A percentile compares a stretch with the other conserved stretches of the same genome.
phyloP scores from a whole-genome alignment of 495 filamentous ascomycete species.

The Daldinia caldariorum region DNA sequence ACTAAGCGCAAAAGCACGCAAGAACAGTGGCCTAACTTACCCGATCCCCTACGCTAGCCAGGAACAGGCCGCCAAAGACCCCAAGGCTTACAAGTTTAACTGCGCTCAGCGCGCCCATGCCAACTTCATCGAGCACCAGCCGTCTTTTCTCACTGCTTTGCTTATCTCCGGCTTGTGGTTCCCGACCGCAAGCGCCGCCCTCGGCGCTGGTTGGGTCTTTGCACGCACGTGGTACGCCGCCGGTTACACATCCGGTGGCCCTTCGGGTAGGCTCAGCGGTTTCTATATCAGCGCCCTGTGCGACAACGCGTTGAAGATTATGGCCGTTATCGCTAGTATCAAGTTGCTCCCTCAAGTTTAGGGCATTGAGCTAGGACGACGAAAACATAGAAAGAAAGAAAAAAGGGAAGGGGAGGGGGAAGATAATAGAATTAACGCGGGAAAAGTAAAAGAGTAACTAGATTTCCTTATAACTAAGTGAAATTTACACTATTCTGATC shows the following conservation, averaged over 20 bases:
- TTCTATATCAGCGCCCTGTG: conserved; percentile 27
- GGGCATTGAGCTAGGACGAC: neutral
- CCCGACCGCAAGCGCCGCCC: conserved; percentile 61
- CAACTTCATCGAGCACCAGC: conserved; percentile 75
- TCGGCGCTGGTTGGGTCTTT: conserved; percentile 67
- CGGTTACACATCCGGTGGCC: conserved; percentile 65
- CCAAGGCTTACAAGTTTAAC: conserved; percentile 60
- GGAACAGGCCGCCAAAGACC: conserved; percentile 67
- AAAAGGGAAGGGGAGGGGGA: neutral
- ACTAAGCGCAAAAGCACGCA: conserved; percentile 60
- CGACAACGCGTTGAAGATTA: conserved; percentile 45
- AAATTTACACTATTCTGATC: neutral
- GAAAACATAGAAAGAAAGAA: neutral
- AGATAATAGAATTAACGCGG: neutral
- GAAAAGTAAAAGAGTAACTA: neutral
- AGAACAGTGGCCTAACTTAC: conserved; percentile 65
- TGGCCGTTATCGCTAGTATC: conserved; percentile 49
- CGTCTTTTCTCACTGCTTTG: conserved; percentile 66
- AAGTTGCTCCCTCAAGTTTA: conserved; percentile 46
- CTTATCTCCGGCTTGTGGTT: conserved; percentile 65
- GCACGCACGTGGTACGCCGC: conserved; percentile 63
- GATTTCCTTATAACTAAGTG: neutral
- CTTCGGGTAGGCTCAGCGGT: conserved; percentile 48
- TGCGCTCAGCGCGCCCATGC: conserved; percentile 75
- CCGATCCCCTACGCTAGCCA: conserved; percentile 71